phyloP scores from a whole-genome alignment of 1,284 basidiomycete species.

The Vanrija sp. region DNA sequence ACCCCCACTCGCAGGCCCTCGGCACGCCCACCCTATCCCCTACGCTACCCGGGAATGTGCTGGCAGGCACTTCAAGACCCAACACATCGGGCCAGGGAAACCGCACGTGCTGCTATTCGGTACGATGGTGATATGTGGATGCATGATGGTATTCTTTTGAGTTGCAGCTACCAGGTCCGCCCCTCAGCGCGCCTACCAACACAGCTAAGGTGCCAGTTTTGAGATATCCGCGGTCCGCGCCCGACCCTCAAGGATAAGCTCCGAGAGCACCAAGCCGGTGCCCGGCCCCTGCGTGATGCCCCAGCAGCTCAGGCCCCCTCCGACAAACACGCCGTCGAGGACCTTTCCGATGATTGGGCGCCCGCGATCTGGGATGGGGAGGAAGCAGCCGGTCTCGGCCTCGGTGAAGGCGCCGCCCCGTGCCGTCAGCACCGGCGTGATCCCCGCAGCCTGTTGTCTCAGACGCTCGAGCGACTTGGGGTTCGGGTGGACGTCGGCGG shows the following conservation, averaged over 20 bases:
- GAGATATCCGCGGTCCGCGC: slow-evolving; percentile 54
- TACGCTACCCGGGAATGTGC: too few species aligned
- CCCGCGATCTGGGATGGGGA: slow-evolving; percentile 54
- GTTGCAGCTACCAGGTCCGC: neutral
- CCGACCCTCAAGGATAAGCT: slow-evolving; percentile 54
- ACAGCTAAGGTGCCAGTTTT: slow-evolving; percentile 46
- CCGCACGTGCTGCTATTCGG: too few species aligned
- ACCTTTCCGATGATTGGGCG: slow-evolving; percentile 54
- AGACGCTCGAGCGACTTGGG: slow-evolving; percentile 47
- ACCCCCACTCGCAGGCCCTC: too few species aligned
- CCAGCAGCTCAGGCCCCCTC: slow-evolving; percentile 44
- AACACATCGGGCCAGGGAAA: too few species aligned
- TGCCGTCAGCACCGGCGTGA: slow-evolving; percentile 49
- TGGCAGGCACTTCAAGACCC: too few species aligned
- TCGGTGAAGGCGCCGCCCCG: slow-evolving; percentile 42
- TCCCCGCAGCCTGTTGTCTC: slow-evolving; percentile 49
- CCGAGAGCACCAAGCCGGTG: slow-evolving; percentile 54
- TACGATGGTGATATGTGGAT: too few species aligned
- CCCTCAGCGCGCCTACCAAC: neutral
- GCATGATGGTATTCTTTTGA: too few species aligned
- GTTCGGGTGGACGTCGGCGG: slow-evolving; percentile 48
- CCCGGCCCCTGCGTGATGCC: slow-evolving; percentile 51
- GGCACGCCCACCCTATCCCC: too few species aligned
- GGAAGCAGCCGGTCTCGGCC: slow-evolving; percentile 55
- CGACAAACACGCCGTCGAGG: slow-evolving; percentile 51